A percentile compares a stretch with the other conserved stretches of the same genome.
Conservation (phyloP, 2,329 filamentous ascomycete species). For the Pseudogymnoascus sp. region DNA sequence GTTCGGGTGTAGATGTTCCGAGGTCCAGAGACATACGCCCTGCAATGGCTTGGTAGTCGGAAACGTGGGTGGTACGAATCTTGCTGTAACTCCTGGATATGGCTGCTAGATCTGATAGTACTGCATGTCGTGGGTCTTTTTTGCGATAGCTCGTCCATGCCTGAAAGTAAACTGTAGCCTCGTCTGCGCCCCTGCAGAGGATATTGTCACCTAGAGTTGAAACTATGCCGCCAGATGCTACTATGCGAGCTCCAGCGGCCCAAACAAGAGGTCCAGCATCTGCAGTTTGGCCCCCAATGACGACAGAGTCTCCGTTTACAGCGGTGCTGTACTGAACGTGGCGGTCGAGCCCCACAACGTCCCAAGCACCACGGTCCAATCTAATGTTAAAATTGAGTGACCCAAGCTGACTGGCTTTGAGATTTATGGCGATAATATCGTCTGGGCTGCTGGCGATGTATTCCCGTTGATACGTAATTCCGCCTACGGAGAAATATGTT, state of each 20-base stretch:
- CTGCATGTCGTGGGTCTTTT: constrained; percentile 13
- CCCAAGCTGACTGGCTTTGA: constrained; percentile 16
- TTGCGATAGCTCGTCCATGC: constrained; percentile 19
- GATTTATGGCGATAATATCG: constrained; percentile 18
- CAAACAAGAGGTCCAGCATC: constrained; percentile 15
- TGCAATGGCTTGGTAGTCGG: constrained; percentile 6
- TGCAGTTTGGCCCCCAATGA: constrained; percentile 15
- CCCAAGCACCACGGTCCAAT: constrained; percentile 11
- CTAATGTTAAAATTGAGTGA: constrained; percentile 14
- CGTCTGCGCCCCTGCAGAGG: constrained; percentile 17
- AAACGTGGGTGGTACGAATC: background rate
- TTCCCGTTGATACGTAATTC: constrained; percentile 20
- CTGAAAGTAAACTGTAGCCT: constrained; percentile 19
- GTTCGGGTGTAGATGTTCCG: constrained; percentile 13
- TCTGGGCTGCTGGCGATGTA: constrained; percentile 22
- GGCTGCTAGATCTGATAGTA: constrained; percentile 16
- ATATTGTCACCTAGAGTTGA: constrained; percentile 19
- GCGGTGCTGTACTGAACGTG: constrained; percentile 16
- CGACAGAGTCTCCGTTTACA: constrained; percentile 13
- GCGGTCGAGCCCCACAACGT: constrained; percentile 11
- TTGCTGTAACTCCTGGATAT: background rate
- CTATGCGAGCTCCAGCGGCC: constrained; percentile 16
- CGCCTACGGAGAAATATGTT: constrained; percentile 15
- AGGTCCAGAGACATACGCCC: constrained; percentile 12
- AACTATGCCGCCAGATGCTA: constrained; percentile 18